A percentile compares a stretch with the other conserved stretches of the same genome.
Evolutionary conservation across 176 grass and related monocot genomes (phyloP).

Genomic region (Alopecurus myosuroides): DNA sequence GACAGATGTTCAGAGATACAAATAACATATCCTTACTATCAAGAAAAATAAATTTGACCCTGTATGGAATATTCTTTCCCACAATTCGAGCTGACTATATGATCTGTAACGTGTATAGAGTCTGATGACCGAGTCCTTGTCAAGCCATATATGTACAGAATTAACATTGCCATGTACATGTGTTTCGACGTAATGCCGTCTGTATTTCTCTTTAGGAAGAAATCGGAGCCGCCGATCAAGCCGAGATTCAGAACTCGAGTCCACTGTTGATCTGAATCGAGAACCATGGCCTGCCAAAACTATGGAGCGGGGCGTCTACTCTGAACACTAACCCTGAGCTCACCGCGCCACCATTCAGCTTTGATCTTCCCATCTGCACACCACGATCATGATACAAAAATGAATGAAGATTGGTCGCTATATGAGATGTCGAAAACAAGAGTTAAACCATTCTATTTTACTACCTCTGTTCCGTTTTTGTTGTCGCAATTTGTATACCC

Average conservation of each 20-base stretch:
- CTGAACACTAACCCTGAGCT: constrained; percentile 50
- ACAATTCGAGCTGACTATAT: neutral
- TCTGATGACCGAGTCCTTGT: neutral
- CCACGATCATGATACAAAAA: neutral
- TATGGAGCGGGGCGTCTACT: constrained; percentile 44
- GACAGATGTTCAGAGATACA: neutral
- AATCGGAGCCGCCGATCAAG: neutral
- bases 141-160: neutral
- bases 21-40: neutral
- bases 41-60: neutral
- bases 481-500: no score
- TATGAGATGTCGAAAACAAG: neutral
- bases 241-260: constrained; percentile 60
- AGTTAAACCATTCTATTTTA: neutral
- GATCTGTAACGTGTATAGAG: neutral
- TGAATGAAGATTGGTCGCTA: neutral
- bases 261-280: constrained; percentile 70
- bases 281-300: constrained; percentile 37
- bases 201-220: neutral
- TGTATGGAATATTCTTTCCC: neutral
- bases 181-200: neutral
- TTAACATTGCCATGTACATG: neutral
- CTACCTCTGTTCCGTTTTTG: no score
- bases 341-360: constrained; percentile 33
- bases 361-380: constrained; percentile 52